Evolutionary conservation across 441 rosid genomes (phyloP).

Genomic region (Erodium moschatum): DNA sequence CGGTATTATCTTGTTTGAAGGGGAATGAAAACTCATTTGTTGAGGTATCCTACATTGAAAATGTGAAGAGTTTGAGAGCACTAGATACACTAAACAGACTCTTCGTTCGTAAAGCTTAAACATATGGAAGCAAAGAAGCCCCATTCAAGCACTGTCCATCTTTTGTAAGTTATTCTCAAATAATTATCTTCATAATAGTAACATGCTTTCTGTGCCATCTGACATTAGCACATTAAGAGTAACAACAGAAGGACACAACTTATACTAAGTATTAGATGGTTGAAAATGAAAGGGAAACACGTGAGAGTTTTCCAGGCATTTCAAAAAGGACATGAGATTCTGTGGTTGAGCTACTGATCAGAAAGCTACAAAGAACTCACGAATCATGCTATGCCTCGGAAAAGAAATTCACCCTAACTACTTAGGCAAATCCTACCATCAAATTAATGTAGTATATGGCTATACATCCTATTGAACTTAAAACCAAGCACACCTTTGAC

Average conservation of each 20-base stretch:
- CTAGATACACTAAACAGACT: neutral
- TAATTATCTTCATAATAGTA: neutral
- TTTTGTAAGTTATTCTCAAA: neutral
- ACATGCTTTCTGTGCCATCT: neutral
- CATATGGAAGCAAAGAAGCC: neutral
- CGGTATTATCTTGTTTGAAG: too few species aligned
- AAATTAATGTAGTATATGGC: too few species aligned
- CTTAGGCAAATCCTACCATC: neutral
- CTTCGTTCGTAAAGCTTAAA: neutral
- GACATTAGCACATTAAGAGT: neutral
- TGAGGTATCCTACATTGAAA: neutral
- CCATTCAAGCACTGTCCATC: neutral
- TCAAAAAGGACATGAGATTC: neutral
- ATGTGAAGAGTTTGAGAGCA: neutral
- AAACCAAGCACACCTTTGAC: neutral
- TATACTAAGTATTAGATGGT: neutral
- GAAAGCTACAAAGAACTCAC: neutral
- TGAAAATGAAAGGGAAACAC: neutral
- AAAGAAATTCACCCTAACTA: neutral
- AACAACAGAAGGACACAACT: neutral
- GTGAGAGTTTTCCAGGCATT: neutral
- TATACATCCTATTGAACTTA: too few species aligned
- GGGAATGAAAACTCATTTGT: neutral
- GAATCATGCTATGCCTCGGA: neutral
- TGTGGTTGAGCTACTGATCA: neutral